Percentiles rank a stretch among this genome's conserved stretches.
phyloP scores from a whole-genome alignment of 495 filamentous ascomycete genomes.

The Podospora anserina region DNA sequence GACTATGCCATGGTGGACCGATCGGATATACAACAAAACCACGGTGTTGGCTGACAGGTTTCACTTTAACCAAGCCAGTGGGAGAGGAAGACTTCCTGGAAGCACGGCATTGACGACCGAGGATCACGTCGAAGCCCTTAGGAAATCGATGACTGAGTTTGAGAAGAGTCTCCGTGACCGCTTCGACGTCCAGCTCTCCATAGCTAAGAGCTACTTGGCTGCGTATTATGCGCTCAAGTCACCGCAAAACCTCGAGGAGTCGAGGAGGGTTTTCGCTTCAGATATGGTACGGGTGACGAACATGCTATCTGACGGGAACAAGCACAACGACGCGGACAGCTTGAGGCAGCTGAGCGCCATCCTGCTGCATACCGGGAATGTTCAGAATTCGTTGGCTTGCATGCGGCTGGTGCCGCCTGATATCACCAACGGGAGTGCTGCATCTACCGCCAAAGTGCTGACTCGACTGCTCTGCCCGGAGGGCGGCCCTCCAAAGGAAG shows the following conservation, averaged over 20 bases:
- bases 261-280: neutral
- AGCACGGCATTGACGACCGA: neutral
- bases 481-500: neutral
- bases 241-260: neutral
- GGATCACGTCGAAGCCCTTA: neutral
- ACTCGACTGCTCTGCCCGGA: neutral
- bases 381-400: neutral
- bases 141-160: neutral
- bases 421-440: neutral
- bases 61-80: slow-evolving; percentile 5
- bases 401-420: neutral
- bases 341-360: neutral
- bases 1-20: neutral
- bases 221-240: neutral
- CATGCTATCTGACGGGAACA: neutral
- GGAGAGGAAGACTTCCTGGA: neutral
- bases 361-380: neutral
- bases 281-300: neutral
- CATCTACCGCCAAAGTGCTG: neutral
- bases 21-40: neutral
- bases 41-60: neutral
- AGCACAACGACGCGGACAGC: neutral
- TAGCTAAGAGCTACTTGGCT: neutral
- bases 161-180: neutral
- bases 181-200: neutral